Percentiles rank a stretch among this genome's conserved stretches.
phyloP scores from a whole-genome alignment of 768 basidiomycete species.

The Hydnum rufescens region DNA sequence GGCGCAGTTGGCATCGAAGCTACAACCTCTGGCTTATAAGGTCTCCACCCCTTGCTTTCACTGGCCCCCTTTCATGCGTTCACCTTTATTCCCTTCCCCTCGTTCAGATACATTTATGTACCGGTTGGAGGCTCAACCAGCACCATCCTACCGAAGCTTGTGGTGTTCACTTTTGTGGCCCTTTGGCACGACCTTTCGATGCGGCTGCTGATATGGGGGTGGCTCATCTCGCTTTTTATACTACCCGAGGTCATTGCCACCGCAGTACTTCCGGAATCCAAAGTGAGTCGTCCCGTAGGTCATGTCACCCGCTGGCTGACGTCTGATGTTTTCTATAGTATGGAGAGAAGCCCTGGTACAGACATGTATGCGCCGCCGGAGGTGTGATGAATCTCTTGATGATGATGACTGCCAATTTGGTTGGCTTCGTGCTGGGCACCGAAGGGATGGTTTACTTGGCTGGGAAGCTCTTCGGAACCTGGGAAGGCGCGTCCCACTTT shows the following conservation, averaged over 20 bases:
- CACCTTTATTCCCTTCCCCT: not conserved
- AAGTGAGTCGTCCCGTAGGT: constrained; percentile 28
- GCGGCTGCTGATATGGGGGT: constrained; percentile 82
- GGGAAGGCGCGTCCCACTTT: constrained; percentile 30
- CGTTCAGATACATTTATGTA: constrained; percentile 72
- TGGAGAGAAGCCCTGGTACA: constrained; percentile 51
- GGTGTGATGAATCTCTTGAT: constrained; percentile 67
- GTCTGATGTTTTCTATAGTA: constrained; percentile 29
- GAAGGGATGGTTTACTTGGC: constrained; percentile 60
- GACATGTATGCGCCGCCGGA: constrained; percentile 67
- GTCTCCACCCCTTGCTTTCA: constrained; percentile 24
- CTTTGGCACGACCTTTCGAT: constrained; percentile 93
- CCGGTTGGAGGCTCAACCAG: constrained; percentile 59
- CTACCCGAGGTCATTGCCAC: constrained; percentile 58
- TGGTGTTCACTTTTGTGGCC: constrained; percentile 92
- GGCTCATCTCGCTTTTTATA: constrained; percentile 83
- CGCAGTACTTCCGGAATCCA: constrained; percentile 37
- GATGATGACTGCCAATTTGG: constrained; percentile 84
- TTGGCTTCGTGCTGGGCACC: constrained; percentile 82
- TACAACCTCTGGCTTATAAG: constrained; percentile 92
- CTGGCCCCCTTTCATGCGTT: not conserved
- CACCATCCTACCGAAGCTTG: constrained; percentile 38
- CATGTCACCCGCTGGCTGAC: not conserved
- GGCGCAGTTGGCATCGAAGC: constrained; percentile 91
- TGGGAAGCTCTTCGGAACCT: constrained; percentile 38